Percentiles rank a stretch among this genome's conserved stretches.
phyloP scores from a whole-genome alignment of 768 basidiomycete genomes.

The Rhodotorula paludigena region DNA sequence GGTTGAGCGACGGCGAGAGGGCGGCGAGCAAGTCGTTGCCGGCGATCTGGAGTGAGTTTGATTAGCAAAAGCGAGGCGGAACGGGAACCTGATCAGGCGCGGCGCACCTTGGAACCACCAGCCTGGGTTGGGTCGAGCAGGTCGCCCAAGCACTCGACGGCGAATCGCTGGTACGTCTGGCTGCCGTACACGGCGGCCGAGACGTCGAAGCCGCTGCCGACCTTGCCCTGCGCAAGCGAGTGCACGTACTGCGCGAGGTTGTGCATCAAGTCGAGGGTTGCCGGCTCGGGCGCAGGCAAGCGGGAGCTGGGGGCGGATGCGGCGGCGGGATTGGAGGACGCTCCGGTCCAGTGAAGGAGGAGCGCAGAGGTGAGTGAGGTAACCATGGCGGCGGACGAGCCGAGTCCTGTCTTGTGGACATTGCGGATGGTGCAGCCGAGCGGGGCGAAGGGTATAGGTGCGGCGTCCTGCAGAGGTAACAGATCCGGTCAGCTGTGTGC shows the following conservation, averaged over 20 bases:
- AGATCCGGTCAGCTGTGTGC: slow-evolving; percentile 50
- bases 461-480: slow-evolving; percentile 56
- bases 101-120: neutral
- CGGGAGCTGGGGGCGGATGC: slow-evolving; percentile 40
- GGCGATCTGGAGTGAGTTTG: slow-evolving; percentile 11
- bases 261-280: slow-evolving; percentile 62
- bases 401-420: slow-evolving; percentile 98
- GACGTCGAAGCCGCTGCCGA: slow-evolving; percentile 96
- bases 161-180: slow-evolving; percentile 84
- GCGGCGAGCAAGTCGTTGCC: slow-evolving; percentile 52
- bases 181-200: slow-evolving; percentile 90
- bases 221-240: slow-evolving; percentile 94
- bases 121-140: slow-evolving; percentile 57
- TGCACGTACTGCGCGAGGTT: slow-evolving; percentile 92
- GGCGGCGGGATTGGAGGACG: slow-evolving; percentile 38
- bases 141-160: slow-evolving; percentile 51
- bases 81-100: neutral
- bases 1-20: slow-evolving; percentile 59
- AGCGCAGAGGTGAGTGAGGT: slow-evolving; percentile 86
- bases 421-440: slow-evolving; percentile 64
- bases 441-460: slow-evolving; percentile 69
- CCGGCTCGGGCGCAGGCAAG: slow-evolving; percentile 48
- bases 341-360: slow-evolving; percentile 66
- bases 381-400: slow-evolving; percentile 93
- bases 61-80: neutral